Evolutionary conservation across 345 rosid genomes (phyloP), one percentile per base, ranked within the genome.

Genomic region (Cochlearia excelsa): DNA sequence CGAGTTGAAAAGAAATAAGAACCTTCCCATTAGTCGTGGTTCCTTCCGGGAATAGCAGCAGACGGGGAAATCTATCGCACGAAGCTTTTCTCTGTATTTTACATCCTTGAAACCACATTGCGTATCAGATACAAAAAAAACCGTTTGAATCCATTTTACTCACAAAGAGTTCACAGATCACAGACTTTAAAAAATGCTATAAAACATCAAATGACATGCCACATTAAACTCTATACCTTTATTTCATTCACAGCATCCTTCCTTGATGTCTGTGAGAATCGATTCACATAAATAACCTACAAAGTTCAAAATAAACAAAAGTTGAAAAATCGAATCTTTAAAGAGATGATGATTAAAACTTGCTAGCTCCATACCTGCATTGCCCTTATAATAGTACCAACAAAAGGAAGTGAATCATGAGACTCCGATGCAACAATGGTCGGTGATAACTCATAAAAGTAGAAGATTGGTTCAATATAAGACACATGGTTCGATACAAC

Each of bases 21-120:
- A 67, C 83, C 77, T 59, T 85, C 61, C 99, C 99, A 70, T 87
- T 93, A 11, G 95, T 86, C 10, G 99, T 93, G 29, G 99, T 93
- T 66, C 99, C 99, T 82, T 93, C 99, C 3, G 99, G 99, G 82
- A 93, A 93, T 49, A 93, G 71, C 46, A 93, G 80, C 63, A 93
- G 60, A 52, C 90, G 84, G 30, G 99, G 99, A 82, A 78, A 93
- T 66, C 63, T 78, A 80, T 81, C 75, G 56, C 83, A 82, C 6
- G 89, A 76, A 66, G 90, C 99, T 81, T 89, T 87, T 93, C 90
- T 93, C 99, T 93, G 95, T 82, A 85, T 89, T 16, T 86, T 73
- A 93, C 78, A 83, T 76, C 89, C 99, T 84, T 76, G 84, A 89
- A 93, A 93, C 76, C 71, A 93, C 66, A 73, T 80, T 93, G 86